Evolutionary conservation across 2,329 filamentous ascomycete species (phyloP), one percentile per base, ranked within the genome.

Genomic region (Colletotrichum simmondsii): DNA sequence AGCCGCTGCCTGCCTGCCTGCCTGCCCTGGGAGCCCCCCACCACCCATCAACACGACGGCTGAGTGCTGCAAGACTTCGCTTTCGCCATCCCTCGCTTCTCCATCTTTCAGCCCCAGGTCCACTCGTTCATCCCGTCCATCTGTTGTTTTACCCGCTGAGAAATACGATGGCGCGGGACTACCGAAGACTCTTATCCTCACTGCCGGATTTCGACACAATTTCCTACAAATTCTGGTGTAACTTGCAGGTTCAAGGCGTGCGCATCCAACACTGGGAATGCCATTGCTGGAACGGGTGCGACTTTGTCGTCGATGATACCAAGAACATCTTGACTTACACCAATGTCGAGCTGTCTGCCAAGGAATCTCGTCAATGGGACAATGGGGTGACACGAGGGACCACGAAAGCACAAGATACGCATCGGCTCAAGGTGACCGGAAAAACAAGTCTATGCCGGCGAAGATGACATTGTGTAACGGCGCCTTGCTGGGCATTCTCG

Each of bases 111-210:
- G 42, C 42, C 37, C 42, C 2, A 26, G 8, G 26, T 37, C 49
- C n/a, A 37, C 49, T 35, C 22, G 61, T 64, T 64, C 61, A 37
- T 64, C 61, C 61, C 46, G 35, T 64, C 61, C 26, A 19, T 32
- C 11, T 46, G 2, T 61, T 46, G 19, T 49, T 22, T 49, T 49
- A 5, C 42, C 42, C 42, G 42, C 42, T 49, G 42, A 22, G 42
- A 19, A 49, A 49, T 49, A n/a, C 42, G 42, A 49, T 49, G 19
- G 19, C 42, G 42, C 42, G 19, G 19, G 42, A 11, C 42, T 22
- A 49, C 19, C 19, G 19, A 49, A 49, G 42, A 4, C 19, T 49
- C 19, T 4, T 4, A 49, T 49, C 42, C 42, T n/a, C 19, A 22
- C 8, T 2, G 42, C 42, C 42, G 42, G 42, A 49, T n/a, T n/a